These are phyloP conservation scores for Alternaria angustiovoidea DNA, from an alignment of 2,329 filamentous ascomycete species.

Conservation along the genomic window DNA sequence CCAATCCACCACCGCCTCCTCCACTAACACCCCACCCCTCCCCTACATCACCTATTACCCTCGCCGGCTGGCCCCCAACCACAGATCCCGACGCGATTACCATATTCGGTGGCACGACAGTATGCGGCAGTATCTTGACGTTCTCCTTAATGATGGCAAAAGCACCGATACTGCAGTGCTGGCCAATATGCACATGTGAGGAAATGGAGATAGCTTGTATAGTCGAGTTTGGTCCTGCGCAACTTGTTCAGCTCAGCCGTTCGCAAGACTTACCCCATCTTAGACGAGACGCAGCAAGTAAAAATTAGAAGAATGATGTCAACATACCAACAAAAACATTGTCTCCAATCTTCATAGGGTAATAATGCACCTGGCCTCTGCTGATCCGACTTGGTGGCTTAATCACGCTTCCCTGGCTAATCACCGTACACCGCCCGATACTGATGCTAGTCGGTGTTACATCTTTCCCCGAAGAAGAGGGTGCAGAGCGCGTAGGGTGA, in stretches of 20 bases:
- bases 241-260: not conserved
- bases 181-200: conserved; percentile 85
- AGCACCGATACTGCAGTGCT: conserved; percentile 78
- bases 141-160: conserved; percentile 95
- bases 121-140: conserved; percentile 83
- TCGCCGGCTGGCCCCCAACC: conserved; percentile 69
- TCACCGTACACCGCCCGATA: conserved; percentile 90
- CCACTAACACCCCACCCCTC: conserved; percentile 60
- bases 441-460: conserved; percentile 69
- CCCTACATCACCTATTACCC: conserved; percentile 59
- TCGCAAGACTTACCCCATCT: not conserved
- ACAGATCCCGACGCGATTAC: conserved; percentile 92
- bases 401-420: conserved; percentile 79
- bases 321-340: conserved; percentile 87
- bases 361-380: conserved; percentile 78
- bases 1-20: conserved; percentile 44
- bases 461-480: conserved; percentile 42
- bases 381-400: conserved; percentile 84
- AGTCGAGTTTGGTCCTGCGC: conserved; percentile 62
- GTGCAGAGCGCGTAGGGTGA: conserved; percentile 52
- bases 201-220: conserved; percentile 86
- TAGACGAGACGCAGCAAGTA: not conserved
- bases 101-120: conserved; percentile 85
- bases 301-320: not conserved
- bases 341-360: conserved; percentile 90